phyloP scores from a whole-genome alignment of 2,329 filamentous ascomycete species.

The Fusarium virguliforme region DNA sequence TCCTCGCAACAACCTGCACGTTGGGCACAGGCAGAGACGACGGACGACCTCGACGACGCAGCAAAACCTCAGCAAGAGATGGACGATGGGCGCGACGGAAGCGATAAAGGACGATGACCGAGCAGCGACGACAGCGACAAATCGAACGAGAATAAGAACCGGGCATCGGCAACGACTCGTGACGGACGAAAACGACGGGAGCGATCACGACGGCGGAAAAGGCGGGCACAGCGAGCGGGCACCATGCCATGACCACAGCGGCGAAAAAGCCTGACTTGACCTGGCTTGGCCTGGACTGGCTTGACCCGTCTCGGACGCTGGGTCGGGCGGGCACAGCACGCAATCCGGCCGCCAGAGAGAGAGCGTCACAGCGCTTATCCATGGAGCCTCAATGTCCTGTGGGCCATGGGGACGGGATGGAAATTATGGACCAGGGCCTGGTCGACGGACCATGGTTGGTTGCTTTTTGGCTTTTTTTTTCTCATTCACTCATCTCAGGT shows the following conservation, averaged over 20 bases:
- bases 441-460: constrained; percentile 45
- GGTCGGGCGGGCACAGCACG: constrained; percentile 42
- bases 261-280: constrained; percentile 41
- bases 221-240: constrained; percentile 41
- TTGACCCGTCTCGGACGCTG: constrained; percentile 44
- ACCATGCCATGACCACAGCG: constrained; percentile 37
- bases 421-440: constrained; percentile 50
- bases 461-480: constrained; percentile 45
- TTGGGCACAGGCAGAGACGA: constrained; percentile 14
- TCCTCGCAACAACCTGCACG: constrained; percentile 36
- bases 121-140: constrained; percentile 7
- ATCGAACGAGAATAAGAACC: constrained; percentile 26
- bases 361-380: constrained; percentile 49
- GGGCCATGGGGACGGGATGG: constrained; percentile 45
- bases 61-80: not conserved
- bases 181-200: constrained; percentile 43
- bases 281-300: constrained; percentile 39
- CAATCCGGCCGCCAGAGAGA: constrained; percentile 44
- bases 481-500: constrained; percentile 36
- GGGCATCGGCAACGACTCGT: constrained; percentile 32
- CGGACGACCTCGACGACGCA: not conserved
- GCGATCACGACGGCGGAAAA: constrained; percentile 41
- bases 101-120: constrained; percentile 5
- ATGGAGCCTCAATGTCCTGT: constrained; percentile 39
- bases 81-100: not conserved